Evolutionary conservation across 768 basidiomycete species (phyloP).

Genomic region (Rhodotorula babjevae): DNA sequence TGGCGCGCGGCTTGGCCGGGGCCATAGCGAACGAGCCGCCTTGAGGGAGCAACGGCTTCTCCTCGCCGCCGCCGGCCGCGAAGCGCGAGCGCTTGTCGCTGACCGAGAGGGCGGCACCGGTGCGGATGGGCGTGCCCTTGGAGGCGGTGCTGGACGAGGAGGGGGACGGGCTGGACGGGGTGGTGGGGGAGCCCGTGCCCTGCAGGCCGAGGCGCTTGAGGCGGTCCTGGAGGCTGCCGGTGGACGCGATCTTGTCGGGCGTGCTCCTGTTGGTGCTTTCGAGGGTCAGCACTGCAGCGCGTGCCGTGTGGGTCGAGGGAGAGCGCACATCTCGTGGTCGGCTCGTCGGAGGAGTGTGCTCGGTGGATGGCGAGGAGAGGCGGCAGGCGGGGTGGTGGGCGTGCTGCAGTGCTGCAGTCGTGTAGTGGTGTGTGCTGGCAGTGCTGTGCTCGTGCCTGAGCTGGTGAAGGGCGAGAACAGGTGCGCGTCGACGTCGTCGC

Average conservation of each 20-base stretch:
- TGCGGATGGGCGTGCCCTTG: not conserved
- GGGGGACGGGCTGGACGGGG: not conserved
- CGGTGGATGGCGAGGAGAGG: too few relatives aligned
- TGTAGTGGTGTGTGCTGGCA: too few relatives aligned
- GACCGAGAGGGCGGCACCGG: constrained; percentile 6
- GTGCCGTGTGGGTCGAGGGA: not conserved
- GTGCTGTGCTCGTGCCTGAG: too few relatives aligned
- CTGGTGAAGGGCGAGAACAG: too few relatives aligned
- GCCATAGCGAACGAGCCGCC: constrained; percentile 20
- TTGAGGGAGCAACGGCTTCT: constrained; percentile 9
- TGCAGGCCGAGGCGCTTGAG: constrained; percentile 32
- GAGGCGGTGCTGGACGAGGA: not conserved
- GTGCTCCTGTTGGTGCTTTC: not conserved
- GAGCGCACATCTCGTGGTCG: not conserved
- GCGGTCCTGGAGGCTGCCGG: constrained; percentile 12
- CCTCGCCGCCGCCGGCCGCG: constrained; percentile 21
- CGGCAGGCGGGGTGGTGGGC: too few relatives aligned
- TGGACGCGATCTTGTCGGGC: not conserved
- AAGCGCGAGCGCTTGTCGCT: constrained; percentile 27
- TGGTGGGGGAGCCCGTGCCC: not conserved
- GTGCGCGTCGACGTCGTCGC: too few relatives aligned
- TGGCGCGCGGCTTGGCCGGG: not conserved
- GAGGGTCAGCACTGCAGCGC: not conserved
- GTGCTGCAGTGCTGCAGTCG: too few relatives aligned
- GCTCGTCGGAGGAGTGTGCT: not conserved